These are phyloP conservation scores for Aspergillus piperis DNA, from an alignment of 2,329 filamentous ascomycete genomes.

Conservation along the genomic window DNA sequence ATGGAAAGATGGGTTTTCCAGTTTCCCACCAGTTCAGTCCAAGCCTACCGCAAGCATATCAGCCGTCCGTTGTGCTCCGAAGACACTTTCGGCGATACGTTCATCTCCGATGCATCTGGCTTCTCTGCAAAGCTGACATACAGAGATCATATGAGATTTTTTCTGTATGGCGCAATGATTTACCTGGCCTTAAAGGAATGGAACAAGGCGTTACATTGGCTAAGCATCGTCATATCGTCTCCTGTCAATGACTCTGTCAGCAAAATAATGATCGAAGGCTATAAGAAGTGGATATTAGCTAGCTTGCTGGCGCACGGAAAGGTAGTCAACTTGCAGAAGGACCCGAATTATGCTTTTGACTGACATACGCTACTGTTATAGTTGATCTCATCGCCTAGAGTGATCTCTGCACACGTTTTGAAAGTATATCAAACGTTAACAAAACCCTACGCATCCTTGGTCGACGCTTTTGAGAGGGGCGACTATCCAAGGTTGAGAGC, in stretches of 20 bases:
- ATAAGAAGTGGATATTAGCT: conserved; percentile 87
- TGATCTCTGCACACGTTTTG: conserved; percentile 55
- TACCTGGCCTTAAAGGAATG: conserved; percentile 65
- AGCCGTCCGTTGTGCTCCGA: conserved; percentile 32
- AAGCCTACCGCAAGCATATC: conserved; percentile 24
- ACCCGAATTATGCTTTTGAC: not conserved
- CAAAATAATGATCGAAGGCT: conserved; percentile 81
- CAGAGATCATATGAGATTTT: conserved; percentile 62
- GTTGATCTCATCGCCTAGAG: conserved; percentile 56
- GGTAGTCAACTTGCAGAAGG: conserved; percentile 32
- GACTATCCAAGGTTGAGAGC: conserved; percentile 61
- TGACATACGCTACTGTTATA: conserved; percentile 24
- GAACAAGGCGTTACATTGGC: conserved; percentile 61
- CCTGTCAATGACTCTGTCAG: conserved; percentile 66
- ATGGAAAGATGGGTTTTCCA: conserved; percentile 46
- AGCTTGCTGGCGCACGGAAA: conserved; percentile 71
- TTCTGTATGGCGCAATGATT: conserved; percentile 64
- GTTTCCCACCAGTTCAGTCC: conserved; percentile 36
- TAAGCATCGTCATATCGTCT: conserved; percentile 67
- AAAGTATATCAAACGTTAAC: conserved; percentile 61
- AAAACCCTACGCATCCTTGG: conserved; percentile 71
- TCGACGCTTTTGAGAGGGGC: conserved; percentile 65
- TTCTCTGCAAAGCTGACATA: conserved; percentile 45
- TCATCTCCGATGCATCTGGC: conserved; percentile 40
- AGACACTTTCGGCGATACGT: conserved; percentile 34